phyloP scores from a whole-genome alignment of 768 basidiomycete genomes.

The Mycena vitilis region DNA sequence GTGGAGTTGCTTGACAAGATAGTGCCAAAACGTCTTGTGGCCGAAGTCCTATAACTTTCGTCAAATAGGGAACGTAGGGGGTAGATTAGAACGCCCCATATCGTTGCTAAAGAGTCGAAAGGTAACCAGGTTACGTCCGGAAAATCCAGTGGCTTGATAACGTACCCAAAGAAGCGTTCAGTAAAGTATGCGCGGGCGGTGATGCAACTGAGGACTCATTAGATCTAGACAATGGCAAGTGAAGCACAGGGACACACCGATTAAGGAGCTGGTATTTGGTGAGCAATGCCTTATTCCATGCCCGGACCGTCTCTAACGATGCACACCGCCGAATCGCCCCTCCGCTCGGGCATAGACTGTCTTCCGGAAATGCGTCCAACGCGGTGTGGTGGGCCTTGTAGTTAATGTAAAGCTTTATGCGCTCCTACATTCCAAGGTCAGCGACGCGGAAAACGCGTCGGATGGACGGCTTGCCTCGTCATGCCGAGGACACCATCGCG shows the following conservation, averaged over 20 bases:
- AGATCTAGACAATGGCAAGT: neutral
- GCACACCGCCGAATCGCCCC: conserved; percentile 43
- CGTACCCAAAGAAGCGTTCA: conserved; percentile 55
- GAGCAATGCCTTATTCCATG: conserved; percentile 47
- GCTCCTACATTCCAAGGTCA: conserved; percentile 38
- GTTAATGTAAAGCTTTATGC: conserved; percentile 50
- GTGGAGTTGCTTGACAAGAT: conserved; percentile 44
- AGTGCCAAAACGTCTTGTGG: conserved; percentile 51
- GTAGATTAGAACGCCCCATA: conserved; percentile 43
- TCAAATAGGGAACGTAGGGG: conserved; percentile 29
- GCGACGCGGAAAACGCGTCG: conserved; percentile 23
- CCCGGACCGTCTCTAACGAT: conserved; percentile 45
- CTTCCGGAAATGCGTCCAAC: conserved; percentile 44
- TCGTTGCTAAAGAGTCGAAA: conserved; percentile 45
- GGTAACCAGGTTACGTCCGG: neutral
- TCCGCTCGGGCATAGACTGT: conserved; percentile 39
- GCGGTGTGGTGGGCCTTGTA: conserved; percentile 49
- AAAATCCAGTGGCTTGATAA: conserved; percentile 1
- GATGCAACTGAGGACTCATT: conserved; percentile 45
- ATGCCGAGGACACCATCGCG: conserved; percentile 44
- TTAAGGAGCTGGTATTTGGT: conserved; percentile 48
- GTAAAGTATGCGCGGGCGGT: conserved; percentile 51
- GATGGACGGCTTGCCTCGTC: conserved; percentile 38
- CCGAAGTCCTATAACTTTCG: conserved; percentile 49
- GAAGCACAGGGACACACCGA: conserved; percentile 35